phyloP scores from a whole-genome alignment of 2,329 filamentous ascomycete genomes.

The Penicillium brevicompactum region DNA sequence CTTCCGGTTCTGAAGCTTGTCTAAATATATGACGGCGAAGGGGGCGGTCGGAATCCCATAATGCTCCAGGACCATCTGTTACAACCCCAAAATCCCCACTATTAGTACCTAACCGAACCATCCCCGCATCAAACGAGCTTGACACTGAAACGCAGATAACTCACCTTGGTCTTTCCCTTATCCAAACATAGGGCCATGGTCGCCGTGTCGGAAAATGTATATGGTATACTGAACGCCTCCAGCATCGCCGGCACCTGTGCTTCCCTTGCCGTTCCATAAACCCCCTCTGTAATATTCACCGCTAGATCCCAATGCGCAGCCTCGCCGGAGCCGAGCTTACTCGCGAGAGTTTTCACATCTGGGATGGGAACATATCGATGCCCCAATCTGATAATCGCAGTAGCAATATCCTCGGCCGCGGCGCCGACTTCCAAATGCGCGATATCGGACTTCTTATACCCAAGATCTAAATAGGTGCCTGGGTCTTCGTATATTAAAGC shows the following conservation, averaged over 20 bases:
- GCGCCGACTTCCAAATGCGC: neutral
- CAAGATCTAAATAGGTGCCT: neutral
- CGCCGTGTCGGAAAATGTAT: slow-evolving; percentile 24
- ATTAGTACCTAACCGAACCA: neutral
- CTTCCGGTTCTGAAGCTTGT: neutral
- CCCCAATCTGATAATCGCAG: slow-evolving; percentile 4
- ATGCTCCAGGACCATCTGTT: slow-evolving; percentile 18
- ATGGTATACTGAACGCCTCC: slow-evolving; percentile 30
- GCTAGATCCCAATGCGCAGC: slow-evolving; percentile 28
- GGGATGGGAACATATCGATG: slow-evolving; percentile 16
- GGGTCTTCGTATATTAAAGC: neutral
- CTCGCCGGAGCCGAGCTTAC: slow-evolving; percentile 16
- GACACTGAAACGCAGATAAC: neutral
- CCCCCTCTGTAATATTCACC: slow-evolving; percentile 26
- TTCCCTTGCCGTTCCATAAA: slow-evolving; percentile 25
- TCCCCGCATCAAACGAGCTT: too few species aligned
- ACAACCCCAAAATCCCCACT: neutral
- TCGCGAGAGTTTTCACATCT: slow-evolving; percentile 17
- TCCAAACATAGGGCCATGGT: slow-evolving; percentile 24
- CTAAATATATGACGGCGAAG: slow-evolving; percentile 11
- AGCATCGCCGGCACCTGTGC: slow-evolving; percentile 28
- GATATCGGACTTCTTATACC: neutral
- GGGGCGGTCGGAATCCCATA: slow-evolving; percentile 18
- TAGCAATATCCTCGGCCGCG: neutral
- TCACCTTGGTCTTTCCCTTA: slow-evolving; percentile 26